Percentiles rank a stretch among this genome's conserved stretches.
These are phyloP conservation scores for Eucalyptus marginata DNA, from an alignment of 345 rosid genomes.

Conservation along the genomic window DNA sequence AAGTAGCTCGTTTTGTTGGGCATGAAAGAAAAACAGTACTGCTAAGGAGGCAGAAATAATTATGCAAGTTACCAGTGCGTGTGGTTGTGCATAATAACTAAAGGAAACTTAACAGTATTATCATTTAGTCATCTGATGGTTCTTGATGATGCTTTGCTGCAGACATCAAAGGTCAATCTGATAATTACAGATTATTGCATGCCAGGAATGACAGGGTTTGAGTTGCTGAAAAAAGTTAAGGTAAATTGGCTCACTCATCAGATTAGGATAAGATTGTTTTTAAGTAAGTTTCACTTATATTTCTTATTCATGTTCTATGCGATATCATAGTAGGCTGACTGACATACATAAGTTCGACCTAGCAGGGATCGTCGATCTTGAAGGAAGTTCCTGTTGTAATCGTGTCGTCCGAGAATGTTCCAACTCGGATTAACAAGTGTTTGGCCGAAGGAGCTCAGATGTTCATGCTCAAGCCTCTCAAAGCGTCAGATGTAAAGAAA, in stretches of 20 bases:
- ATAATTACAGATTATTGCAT: constrained; percentile 89
- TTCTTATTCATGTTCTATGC: not conserved
- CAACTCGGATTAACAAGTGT: constrained; percentile 69
- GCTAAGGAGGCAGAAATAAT: not conserved
- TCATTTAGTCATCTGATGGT: not conserved
- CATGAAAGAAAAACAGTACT: not conserved
- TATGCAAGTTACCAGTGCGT: not conserved
- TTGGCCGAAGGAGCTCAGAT: constrained; percentile 80
- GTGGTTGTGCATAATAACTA: not conserved
- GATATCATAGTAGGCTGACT: not conserved
- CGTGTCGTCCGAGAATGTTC: constrained; percentile 76
- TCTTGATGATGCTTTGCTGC: not conserved
- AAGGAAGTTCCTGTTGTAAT: constrained; percentile 84
- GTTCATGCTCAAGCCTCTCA: constrained; percentile 85
- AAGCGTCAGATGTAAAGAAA: constrained; percentile 60
- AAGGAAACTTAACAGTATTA: not conserved
- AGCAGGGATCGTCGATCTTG: constrained; percentile 54
- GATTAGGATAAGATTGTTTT: not conserved
- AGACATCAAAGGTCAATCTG: constrained; percentile 58
- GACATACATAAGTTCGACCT: not conserved
- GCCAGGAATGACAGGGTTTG: constrained; percentile 94
- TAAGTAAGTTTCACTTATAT: not conserved
- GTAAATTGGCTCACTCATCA: not conserved
- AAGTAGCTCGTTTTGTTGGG: not conserved
- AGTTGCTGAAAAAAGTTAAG: constrained; percentile 75